Conservation (phyloP, 2,329 filamentous ascomycete species). For the Paecilomyces sp. region DNA sequence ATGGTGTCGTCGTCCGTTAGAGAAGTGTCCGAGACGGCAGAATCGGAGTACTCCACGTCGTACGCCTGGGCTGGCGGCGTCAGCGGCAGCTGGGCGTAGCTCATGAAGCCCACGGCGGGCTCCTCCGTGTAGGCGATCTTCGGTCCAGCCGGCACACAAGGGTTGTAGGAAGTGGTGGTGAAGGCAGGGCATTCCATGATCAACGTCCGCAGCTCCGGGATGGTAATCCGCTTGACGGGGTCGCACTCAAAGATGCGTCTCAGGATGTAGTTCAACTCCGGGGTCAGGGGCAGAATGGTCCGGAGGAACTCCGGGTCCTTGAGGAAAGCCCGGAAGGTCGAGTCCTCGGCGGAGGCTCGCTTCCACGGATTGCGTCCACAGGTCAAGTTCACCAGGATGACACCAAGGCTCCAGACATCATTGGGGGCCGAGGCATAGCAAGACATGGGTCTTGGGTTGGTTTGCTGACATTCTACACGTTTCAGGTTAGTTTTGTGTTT, state of each 20-base stretch:
- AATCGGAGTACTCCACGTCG: constrained; percentile 30
- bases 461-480: constrained; percentile 80
- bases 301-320: constrained; percentile 81
- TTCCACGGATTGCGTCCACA: constrained; percentile 99
- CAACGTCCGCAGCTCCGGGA: constrained; percentile 68
- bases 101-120: constrained; percentile 26
- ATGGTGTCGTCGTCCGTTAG: constrained; percentile 32
- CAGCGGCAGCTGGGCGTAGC: constrained; percentile 27
- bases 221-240: constrained; percentile 72
- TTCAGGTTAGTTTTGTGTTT: constrained; percentile 20
- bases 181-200: constrained; percentile 73
- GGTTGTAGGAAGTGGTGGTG: constrained; percentile 42
- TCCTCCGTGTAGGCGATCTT: constrained; percentile 24
- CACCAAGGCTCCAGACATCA: constrained; percentile 96
- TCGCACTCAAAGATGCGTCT: constrained; percentile 81
- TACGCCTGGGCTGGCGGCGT: constrained; percentile 26
- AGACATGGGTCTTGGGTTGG: constrained; percentile 59
- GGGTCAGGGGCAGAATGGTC: constrained; percentile 83
- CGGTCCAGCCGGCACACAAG: constrained; percentile 28
- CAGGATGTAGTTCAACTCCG: constrained; percentile 83
- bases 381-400: constrained; percentile 94
- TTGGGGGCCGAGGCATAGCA: constrained; percentile 91
- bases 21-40: constrained; percentile 32
- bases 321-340: constrained; percentile 86
- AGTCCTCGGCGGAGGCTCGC: constrained; percentile 85